Evolutionary conservation across 192 early-diverging fungal genomes (phyloP), one percentile per base, ranked within the genome.

Genomic region (Funneliformis mosseae): DNA sequence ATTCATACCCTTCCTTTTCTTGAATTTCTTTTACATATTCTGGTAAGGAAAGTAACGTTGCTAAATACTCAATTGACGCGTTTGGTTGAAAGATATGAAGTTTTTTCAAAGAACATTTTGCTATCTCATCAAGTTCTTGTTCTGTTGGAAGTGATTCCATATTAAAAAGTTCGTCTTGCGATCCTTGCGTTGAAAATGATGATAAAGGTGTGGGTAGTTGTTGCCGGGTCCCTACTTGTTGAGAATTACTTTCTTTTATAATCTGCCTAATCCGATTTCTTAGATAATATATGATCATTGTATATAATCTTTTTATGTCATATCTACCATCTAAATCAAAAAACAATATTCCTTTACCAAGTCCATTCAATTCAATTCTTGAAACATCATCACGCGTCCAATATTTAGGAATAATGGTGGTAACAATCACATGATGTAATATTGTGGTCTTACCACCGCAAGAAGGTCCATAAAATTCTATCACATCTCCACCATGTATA

Each of bases 401-500:
- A 69, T 28, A 27, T 18, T 27, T 63, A 48, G 77, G 77, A 39
- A 78, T 42, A 50, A 78, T 78, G 25, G 77, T 78, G 27, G 61
- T 68, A n/a, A 63, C 45, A 5, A 46, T 67, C 18, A 67, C 39
- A 38, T 42, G 59, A 68, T 78, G 68, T 46, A 78, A 27, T 48
- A 78, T 66, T 28, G 77, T 62, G 38, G 63, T 68, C 50, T 78
- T 78, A 28, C 77, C 77, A 43, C 77, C 66, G 69, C 66, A 69
- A 18, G 77, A 38, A 16, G 77, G 77, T 14, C 77, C 77, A 55
- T 69, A 78, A 55, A 78, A 69, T 69, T 78, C 77, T 33, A 78
- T 69, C 21, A 78, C 77, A 68, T 78, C 77, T 25, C 77, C 77
- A 55, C 11, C 6, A 33, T 64, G 25, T 39, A 78, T 25, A 33